A percentile compares a stretch with the other conserved stretches of the same genome.
Conservation (phyloP, 2,329 filamentous ascomycete genomes). For the Scedosporium boydii region DNA sequence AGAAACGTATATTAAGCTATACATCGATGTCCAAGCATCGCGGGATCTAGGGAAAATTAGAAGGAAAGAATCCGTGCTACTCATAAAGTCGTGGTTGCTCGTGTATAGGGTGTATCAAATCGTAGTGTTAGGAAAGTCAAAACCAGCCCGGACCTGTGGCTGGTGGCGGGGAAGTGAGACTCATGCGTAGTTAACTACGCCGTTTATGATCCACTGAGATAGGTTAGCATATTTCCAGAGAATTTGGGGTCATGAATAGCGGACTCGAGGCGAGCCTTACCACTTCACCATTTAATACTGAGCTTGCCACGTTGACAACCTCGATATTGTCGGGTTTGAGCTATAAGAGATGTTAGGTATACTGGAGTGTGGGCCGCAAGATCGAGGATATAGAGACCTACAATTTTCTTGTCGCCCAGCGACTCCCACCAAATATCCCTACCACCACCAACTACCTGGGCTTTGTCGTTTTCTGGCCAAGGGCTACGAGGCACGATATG, state of each 20-base stretch:
- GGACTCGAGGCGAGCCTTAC: slow-evolving; percentile 19
- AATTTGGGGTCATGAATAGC: slow-evolving; percentile 9
- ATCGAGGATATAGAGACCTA: slow-evolving; percentile 30
- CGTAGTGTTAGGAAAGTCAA: background rate
- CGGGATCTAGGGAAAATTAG: background rate
- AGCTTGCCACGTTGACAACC: slow-evolving; percentile 63
- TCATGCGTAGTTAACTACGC: slow-evolving; percentile 36
- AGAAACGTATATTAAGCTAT: background rate
- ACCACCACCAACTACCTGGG: slow-evolving; percentile 54
- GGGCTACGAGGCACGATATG: slow-evolving; percentile 70
- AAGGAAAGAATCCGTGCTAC: background rate
- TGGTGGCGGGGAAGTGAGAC: background rate
- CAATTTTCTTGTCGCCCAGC: slow-evolving; percentile 55
- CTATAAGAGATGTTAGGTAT: slow-evolving; percentile 23
- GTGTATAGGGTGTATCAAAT: background rate
- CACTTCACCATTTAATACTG: slow-evolving; percentile 81
- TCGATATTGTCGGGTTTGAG: slow-evolving; percentile 74
- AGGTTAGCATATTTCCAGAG: background rate
- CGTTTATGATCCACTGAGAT: slow-evolving; percentile 54
- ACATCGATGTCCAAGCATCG: background rate
- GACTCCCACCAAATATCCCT: slow-evolving; percentile 76
- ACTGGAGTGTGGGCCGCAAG: slow-evolving; percentile 4
- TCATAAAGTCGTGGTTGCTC: background rate
- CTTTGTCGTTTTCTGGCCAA: slow-evolving; percentile 60
- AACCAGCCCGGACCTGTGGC: background rate